Evolutionary conservation across 352 stramenopile genomes (phyloP).

Genomic region (Pythium graminicola): DNA sequence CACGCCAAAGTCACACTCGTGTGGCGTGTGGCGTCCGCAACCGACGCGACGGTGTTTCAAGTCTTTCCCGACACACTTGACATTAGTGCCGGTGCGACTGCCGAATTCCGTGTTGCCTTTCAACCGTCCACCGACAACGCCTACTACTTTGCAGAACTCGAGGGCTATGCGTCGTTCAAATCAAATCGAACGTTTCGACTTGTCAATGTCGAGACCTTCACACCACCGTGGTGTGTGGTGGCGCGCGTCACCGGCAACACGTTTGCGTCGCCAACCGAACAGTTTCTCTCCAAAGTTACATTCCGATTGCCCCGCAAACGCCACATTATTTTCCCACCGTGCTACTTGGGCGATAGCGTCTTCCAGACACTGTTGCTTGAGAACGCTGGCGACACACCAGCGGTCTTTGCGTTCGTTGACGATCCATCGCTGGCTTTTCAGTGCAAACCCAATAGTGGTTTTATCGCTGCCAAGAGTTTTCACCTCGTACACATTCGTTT

Average conservation of each 20-base stretch:
- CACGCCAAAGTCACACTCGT: constrained; percentile 79
- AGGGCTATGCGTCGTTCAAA: constrained; percentile 87
- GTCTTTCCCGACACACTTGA: constrained; percentile 70
- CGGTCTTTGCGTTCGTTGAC: constrained; percentile 73
- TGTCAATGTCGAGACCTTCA: constrained; percentile 89
- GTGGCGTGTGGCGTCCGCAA: constrained; percentile 50
- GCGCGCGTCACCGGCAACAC: constrained; percentile 81
- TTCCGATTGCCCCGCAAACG: constrained; percentile 41
- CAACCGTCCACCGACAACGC: constrained; percentile 60
- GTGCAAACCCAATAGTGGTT: constrained; percentile 64
- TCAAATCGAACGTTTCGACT: constrained; percentile 92
- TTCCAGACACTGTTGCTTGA: constrained; percentile 86
- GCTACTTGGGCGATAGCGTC: constrained; percentile 81
- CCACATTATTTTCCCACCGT: constrained; percentile 79
- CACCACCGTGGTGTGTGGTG: constrained; percentile 84
- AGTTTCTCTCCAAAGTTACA: constrained; percentile 86
- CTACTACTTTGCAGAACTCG: constrained; percentile 89
- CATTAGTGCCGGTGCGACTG: constrained; percentile 64
- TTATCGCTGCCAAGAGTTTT: constrained; percentile 72
- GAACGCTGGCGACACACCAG: constrained; percentile 86
- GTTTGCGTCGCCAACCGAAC: constrained; percentile 68
- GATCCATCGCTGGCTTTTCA: constrained; percentile 57
- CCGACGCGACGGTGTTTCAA: constrained; percentile 36
- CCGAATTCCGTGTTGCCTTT: constrained; percentile 83
- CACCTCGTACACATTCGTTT: constrained; percentile 81